These are phyloP conservation scores for Xylaria acuta DNA, from an alignment of 495 filamentous ascomycete genomes.

Conservation along the genomic window DNA sequence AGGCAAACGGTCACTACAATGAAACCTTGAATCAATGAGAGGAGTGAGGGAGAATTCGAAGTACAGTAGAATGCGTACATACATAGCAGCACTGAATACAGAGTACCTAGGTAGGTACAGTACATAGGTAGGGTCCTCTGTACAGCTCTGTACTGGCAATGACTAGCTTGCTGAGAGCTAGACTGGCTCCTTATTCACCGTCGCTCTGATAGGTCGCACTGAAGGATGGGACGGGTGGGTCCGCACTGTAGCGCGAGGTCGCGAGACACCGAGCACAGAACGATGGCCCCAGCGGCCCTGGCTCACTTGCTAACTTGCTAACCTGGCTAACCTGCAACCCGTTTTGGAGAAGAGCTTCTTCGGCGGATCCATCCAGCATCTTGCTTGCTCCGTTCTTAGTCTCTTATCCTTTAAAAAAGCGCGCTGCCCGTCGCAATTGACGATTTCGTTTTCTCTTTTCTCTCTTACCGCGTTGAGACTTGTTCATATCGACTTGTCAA, in stretches of 20 bases:
- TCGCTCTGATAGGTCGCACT: slow-evolving; percentile 8
- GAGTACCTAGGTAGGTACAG: too few species aligned
- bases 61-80: not conserved
- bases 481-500: slow-evolving; percentile 40
- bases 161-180: not conserved
- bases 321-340: slow-evolving; percentile 19
- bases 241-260: slow-evolving; percentile 31
- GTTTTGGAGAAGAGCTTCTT: slow-evolving; percentile 48
- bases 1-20: not conserved
- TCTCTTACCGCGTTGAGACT: slow-evolving; percentile 45
- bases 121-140: not conserved
- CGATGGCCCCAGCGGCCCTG: slow-evolving; percentile 1
- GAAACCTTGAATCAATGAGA: not conserved
- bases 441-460: slow-evolving; percentile 35
- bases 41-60: not conserved
- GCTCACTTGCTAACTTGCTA: not conserved
- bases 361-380: slow-evolving; percentile 36
- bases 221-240: slow-evolving; percentile 20
- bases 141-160: not conserved
- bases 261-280: slow-evolving; percentile 31
- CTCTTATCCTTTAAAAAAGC: slow-evolving; percentile 40
- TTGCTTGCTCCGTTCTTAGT: slow-evolving; percentile 36
- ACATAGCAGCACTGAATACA: slow-evolving; percentile 6
- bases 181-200: slow-evolving; percentile 16
- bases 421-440: slow-evolving; percentile 39